phyloP scores from a whole-genome alignment of 352 stramenopile species.

The Phytophthora boehmeriae region DNA sequence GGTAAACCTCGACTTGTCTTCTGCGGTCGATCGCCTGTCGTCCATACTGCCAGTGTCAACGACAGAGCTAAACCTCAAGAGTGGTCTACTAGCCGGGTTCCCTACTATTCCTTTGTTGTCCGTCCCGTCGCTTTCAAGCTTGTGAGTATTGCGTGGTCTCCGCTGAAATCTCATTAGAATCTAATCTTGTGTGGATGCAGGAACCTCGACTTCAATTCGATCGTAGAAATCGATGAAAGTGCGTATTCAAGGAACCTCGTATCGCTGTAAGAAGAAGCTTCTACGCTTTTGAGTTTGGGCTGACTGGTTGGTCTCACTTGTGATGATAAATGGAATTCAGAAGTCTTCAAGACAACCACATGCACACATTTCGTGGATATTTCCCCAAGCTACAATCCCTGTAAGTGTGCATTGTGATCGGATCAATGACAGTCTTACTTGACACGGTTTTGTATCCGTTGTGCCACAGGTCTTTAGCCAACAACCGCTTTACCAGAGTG shows the following conservation, averaged over 20 bases:
- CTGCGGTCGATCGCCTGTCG: neutral
- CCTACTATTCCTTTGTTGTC: slow-evolving; percentile 2
- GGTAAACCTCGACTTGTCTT: slow-evolving; percentile 7
- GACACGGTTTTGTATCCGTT: neutral
- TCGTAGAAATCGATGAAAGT: neutral
- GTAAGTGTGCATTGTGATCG: neutral
- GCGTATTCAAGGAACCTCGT: slow-evolving; percentile 7
- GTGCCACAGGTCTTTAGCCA: neutral
- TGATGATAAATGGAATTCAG: slow-evolving; percentile 2
- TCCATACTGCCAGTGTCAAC: neutral
- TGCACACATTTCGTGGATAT: slow-evolving; percentile 14
- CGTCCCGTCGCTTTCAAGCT: neutral
- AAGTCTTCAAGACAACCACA: slow-evolving; percentile 12
- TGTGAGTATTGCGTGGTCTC: slow-evolving; percentile 7
- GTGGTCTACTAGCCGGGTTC: slow-evolving; percentile 5
- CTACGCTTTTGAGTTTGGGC: neutral
- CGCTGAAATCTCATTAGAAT: neutral
- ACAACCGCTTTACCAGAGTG: too few relatives aligned
- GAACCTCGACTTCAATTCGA: slow-evolving; percentile 16
- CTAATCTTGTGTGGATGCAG: slow-evolving; percentile 9
- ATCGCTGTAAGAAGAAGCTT: neutral
- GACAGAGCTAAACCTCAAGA: slow-evolving; percentile 6
- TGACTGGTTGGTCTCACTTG: neutral
- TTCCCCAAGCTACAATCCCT: slow-evolving; percentile 13
- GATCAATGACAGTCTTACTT: neutral